A percentile compares a stretch with the other conserved stretches of the same genome.
Evolutionary conservation across 352 stramenopile genomes (phyloP).

Genomic region (Pythium insidiosum): DNA sequence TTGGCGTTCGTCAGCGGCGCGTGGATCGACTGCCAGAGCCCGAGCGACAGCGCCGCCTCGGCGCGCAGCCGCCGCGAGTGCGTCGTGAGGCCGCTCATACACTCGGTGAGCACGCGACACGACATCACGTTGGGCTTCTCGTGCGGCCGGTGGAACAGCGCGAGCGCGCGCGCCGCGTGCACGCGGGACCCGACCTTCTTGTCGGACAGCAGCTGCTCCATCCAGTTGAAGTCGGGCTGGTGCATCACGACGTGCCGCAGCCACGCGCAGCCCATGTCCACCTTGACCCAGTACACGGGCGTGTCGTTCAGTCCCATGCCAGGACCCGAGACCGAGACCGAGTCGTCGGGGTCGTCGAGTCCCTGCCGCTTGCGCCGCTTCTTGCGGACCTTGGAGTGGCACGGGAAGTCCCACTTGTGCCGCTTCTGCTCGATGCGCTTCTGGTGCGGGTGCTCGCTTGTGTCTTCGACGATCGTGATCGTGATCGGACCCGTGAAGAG

Average conservation of each 20-base stretch:
- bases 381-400: slow-evolving; percentile 82
- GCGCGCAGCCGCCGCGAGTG: slow-evolving; percentile 69
- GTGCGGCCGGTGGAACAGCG: slow-evolving; percentile 71
- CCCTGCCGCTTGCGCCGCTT: slow-evolving; percentile 79
- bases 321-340: slow-evolving; percentile 60
- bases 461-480: slow-evolving; percentile 84
- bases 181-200: slow-evolving; percentile 80
- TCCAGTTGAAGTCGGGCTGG: slow-evolving; percentile 86
- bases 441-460: slow-evolving; percentile 72
- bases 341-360: slow-evolving; percentile 71
- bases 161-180: slow-evolving; percentile 62
- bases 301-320: slow-evolving; percentile 85
- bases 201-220: slow-evolving; percentile 79
- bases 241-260: slow-evolving; percentile 80
- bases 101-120: slow-evolving; percentile 75
- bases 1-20: slow-evolving; percentile 75
- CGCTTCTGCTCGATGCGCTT: slow-evolving; percentile 79
- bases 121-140: slow-evolving; percentile 86
- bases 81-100: slow-evolving; percentile 78
- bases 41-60: slow-evolving; percentile 64
- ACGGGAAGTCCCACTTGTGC: slow-evolving; percentile 84
- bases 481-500: slow-evolving; percentile 73
- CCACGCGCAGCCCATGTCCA: slow-evolving; percentile 72
- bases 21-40: slow-evolving; percentile 83
- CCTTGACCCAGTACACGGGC: slow-evolving; percentile 83